A percentile compares a stretch with the other conserved stretches of the same genome.
Evolutionary conservation across 2,329 filamentous ascomycete genomes (phyloP).

Genomic region (Epichloe coenophiala): DNA sequence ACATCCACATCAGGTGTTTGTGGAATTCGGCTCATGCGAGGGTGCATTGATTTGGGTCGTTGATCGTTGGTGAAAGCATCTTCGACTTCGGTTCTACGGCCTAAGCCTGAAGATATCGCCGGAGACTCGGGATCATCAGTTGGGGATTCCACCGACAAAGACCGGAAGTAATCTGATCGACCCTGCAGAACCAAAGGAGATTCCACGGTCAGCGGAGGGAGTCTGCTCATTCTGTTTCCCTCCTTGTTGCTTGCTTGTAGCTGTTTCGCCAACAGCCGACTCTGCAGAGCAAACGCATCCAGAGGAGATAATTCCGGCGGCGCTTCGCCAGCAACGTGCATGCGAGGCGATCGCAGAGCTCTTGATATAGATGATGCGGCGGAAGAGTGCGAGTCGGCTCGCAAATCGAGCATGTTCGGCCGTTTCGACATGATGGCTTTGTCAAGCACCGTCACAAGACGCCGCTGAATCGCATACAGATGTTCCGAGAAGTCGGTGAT

Average conservation of each 20-base stretch:
- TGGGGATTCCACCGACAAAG: slow-evolving; percentile 49
- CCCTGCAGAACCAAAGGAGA: slow-evolving; percentile 65
- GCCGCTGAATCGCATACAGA: slow-evolving; percentile 6
- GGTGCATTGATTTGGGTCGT: slow-evolving; percentile 62
- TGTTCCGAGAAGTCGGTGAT: background rate
- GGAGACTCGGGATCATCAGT: slow-evolving; percentile 27
- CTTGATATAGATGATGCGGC: slow-evolving; percentile 30
- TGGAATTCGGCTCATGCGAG: slow-evolving; percentile 53
- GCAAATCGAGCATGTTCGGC: slow-evolving; percentile 45
- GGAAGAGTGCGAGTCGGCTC: slow-evolving; percentile 42
- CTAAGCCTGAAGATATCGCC: slow-evolving; percentile 21
- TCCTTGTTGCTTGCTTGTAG: slow-evolving; percentile 65
- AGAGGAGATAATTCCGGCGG: slow-evolving; percentile 87
- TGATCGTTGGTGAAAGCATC: slow-evolving; percentile 36
- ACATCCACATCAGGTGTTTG: slow-evolving; percentile 34
- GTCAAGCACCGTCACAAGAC: slow-evolving; percentile 6
- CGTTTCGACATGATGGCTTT: slow-evolving; percentile 34
- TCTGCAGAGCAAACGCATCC: slow-evolving; percentile 89
- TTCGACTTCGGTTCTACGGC: slow-evolving; percentile 41
- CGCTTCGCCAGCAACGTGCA: slow-evolving; percentile 65
- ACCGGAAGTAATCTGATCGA: slow-evolving; percentile 70
- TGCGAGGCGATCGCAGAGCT: slow-evolving; percentile 56
- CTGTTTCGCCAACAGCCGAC: slow-evolving; percentile 73
- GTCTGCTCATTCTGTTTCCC: slow-evolving; percentile 68
- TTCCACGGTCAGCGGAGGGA: slow-evolving; percentile 71